Evolutionary conservation across 75 land plant genomes (phyloP).

Genomic region (Sequoia sempervirens): DNA sequence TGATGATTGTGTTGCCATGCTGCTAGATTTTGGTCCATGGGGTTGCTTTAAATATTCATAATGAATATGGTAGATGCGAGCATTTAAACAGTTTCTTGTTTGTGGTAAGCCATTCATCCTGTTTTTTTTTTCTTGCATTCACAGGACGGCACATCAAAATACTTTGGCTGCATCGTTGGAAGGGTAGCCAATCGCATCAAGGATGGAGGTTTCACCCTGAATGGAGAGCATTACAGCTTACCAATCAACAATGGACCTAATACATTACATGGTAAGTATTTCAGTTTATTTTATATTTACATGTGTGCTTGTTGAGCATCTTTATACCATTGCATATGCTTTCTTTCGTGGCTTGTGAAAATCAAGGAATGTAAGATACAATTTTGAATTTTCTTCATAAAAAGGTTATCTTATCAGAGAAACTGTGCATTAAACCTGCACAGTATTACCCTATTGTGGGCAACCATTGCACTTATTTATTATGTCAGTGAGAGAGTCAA

Average conservation of each 20-base stretch:
- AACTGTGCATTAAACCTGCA: background rate
- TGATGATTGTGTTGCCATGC: background rate
- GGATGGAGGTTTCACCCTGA: constrained; percentile 65
- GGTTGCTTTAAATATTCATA: background rate
- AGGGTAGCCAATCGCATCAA: constrained; percentile 94
- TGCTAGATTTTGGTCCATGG: background rate
- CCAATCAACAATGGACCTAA: constrained; percentile 64
- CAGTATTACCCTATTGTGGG: no score
- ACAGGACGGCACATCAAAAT: constrained; percentile 68
- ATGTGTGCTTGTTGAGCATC: background rate
- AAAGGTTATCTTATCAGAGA: background rate
- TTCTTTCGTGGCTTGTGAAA: background rate
- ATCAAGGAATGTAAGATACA: background rate
- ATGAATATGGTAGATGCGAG: background rate
- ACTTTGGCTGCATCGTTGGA: constrained; percentile 94
- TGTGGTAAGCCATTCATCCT: background rate
- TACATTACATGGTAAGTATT: constrained; percentile 58
- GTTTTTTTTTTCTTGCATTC: constrained; percentile 8
- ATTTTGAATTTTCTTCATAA: background rate
- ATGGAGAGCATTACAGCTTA: constrained; percentile 63
- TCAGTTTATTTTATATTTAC: background rate
- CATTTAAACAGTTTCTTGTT: background rate
- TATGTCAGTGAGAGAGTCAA: no score
- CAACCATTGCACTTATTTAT: no score
- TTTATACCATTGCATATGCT: background rate